Evolutionary conservation across 164 flowering plant genomes (phyloP).

Genomic region (Sextonia rubra): DNA sequence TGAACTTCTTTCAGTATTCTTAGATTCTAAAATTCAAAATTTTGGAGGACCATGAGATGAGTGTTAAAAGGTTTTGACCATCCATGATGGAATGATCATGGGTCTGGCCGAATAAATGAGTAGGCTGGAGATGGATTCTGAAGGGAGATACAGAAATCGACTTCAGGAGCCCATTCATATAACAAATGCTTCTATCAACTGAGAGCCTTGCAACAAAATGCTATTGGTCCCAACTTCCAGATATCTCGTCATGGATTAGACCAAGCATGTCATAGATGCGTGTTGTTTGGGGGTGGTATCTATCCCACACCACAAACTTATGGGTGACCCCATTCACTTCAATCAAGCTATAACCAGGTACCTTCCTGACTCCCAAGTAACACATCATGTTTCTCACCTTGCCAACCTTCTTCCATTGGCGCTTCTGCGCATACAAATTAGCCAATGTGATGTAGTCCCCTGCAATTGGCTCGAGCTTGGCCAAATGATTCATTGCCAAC

Average conservation of each 20-base stretch:
- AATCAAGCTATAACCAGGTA: slow-evolving; percentile 5
- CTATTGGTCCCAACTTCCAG: not conserved
- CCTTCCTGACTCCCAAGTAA: slow-evolving; percentile 5
- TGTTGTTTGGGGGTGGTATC: slow-evolving; percentile 2
- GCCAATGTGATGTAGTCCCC: not conserved
- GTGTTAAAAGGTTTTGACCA: too few relatives aligned
- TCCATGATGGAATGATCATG: too few relatives aligned
- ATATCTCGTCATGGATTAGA: not conserved
- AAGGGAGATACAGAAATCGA: too few relatives aligned
- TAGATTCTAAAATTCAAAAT: too few relatives aligned
- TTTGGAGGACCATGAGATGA: too few relatives aligned
- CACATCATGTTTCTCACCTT: slow-evolving; percentile 1
- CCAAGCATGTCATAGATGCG: slow-evolving; percentile 5
- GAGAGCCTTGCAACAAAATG: not conserved
- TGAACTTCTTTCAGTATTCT: too few relatives aligned
- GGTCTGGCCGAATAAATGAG: too few relatives aligned
- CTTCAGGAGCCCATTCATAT: too few relatives aligned
- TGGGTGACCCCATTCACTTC: slow-evolving; percentile 8
- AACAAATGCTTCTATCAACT: too few relatives aligned
- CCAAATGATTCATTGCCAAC: slow-evolving; percentile 1
- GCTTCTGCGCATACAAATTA: slow-evolving; percentile 1
- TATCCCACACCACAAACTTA: slow-evolving; percentile 7
- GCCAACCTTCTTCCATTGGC: slow-evolving; percentile 5
- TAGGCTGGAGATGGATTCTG: too few relatives aligned
- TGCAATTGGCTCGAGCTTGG: not conserved